phyloP scores from a whole-genome alignment of 2,329 filamentous ascomycete species.

The Lachnellula hyalina region DNA sequence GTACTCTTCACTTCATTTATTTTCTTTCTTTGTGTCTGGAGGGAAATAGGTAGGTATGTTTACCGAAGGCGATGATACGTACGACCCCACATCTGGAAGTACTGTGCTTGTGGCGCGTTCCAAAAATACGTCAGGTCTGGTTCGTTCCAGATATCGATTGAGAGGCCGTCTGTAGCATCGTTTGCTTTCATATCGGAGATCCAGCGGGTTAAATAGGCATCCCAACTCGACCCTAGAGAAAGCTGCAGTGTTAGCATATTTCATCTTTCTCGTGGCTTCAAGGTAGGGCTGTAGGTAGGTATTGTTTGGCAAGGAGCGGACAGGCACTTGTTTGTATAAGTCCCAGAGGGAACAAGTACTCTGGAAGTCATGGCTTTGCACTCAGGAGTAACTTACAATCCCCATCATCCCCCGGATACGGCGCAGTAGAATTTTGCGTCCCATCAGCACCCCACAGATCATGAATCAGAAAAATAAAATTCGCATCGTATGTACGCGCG shows the following conservation, averaged over 20 bases:
- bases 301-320: neutral
- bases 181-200: slow-evolving; percentile 36
- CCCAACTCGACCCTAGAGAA: slow-evolving; percentile 34
- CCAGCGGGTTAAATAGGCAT: slow-evolving; percentile 38
- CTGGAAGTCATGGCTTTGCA: too few relatives aligned
- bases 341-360: neutral
- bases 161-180: slow-evolving; percentile 34
- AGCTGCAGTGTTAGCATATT: neutral
- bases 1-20: neutral
- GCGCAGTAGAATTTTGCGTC: slow-evolving; percentile 32
- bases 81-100: slow-evolving; percentile 35
- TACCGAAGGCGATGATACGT: slow-evolving; percentile 36
- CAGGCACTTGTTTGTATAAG: neutral
- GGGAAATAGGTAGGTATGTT: slow-evolving; percentile 6
- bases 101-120: slow-evolving; percentile 36
- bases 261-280: too few relatives aligned
- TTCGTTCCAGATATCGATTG: slow-evolving; percentile 50
- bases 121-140: slow-evolving; percentile 37
- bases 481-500: slow-evolving; percentile 36
- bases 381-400: slow-evolving; percentile 30
- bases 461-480: slow-evolving; percentile 42
- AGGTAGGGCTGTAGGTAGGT: neutral
- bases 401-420: slow-evolving; percentile 44
- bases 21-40: neutral
- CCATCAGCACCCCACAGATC: slow-evolving; percentile 45